Evolutionary conservation across 164 flowering plant genomes (phyloP), one percentile per base, ranked within the genome.

Genomic region (Stephania japonica): DNA sequence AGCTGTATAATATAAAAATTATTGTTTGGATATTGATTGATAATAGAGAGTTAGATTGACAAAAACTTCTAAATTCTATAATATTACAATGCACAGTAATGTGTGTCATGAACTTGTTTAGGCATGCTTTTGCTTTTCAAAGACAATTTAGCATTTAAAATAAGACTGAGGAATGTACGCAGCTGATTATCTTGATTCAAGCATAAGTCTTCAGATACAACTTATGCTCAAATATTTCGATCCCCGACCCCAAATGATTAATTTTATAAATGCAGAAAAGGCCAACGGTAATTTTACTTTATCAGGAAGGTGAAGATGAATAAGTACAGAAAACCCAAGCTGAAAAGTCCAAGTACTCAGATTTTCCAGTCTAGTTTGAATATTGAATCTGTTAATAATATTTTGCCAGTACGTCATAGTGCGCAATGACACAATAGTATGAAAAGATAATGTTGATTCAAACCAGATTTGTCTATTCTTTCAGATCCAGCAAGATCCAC

Each of bases 401-500:
- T 53, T 53, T 53, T 53, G 63, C 5, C 18, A 19, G 21, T 18
- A 56, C 19, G 38, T 0, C 38, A 56, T 19, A 18, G 63, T 56
- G 63, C 2, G 5, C n/a, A 21, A 56, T 2, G 23, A 56, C 6
- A 18, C n/a, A 21, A 56, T 56, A 7, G n/a, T 18, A 43, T 68
- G 38, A 8, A 74, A 12, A 67, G 10, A 8, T 7, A 43, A 49
- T 24, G 38, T 68, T 72, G 42, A 67, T 68, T 70, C 84, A 38
- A 19, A 94, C 98, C 97, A 77, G 98, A 92, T 87, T 94, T 94
- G 73, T 87, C 87, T 65, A 92, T 42, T 80, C 98, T 84, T 80
- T 94, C 98, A 42, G 98, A 94, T 79, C 98, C 97, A 4, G 97
- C 97, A 75, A 94, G 97, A 83, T 92, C 97, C 77, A 94, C 97